Evolutionary conservation across 805 yeast genomes (phyloP).

Genomic region (Metschnikowia cubensis): DNA sequence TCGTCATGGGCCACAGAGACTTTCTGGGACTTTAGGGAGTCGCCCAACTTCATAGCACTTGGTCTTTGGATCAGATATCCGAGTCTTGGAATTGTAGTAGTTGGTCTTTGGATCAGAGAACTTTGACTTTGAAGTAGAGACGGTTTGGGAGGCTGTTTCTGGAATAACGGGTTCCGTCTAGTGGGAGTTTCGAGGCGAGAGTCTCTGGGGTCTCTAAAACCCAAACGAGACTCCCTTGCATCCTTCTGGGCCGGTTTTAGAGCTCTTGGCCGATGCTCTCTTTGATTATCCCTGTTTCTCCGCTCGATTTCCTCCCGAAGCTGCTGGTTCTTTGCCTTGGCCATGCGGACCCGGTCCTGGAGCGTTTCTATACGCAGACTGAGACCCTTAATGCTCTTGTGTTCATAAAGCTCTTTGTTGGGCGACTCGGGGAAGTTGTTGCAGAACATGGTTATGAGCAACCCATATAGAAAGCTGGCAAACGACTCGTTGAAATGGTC

Average conservation of each 20-base stretch:
- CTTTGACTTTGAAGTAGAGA: no score
- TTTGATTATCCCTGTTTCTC: not conserved
- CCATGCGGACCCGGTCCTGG: constrained; percentile 17
- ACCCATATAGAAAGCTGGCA: constrained; percentile 71
- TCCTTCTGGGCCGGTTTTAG: no score
- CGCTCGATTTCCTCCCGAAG: constrained; percentile 1
- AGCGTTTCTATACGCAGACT: constrained; percentile 22
- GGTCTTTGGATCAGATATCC: not conserved
- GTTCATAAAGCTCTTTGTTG: constrained; percentile 31
- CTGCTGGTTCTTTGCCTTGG: constrained; percentile 16
- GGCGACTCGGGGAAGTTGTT: constrained; percentile 59
- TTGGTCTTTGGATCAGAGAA: not conserved
- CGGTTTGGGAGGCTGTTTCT: not conserved
- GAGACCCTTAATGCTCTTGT: constrained; percentile 22
- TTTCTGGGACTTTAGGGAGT: not conserved
- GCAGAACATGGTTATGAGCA: constrained; percentile 85
- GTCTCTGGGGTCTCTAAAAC: not conserved
- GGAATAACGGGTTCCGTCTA: not conserved
- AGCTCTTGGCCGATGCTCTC: no score
- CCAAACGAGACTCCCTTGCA: not conserved
- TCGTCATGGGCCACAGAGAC: constrained; percentile 22
- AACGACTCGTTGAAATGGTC: constrained; percentile 71
- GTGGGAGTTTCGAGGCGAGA: constrained; percentile 2
- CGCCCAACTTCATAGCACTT: no score
- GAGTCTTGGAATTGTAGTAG: no score